Evolutionary conservation across 2,329 filamentous ascomycete species (phyloP).

Genomic region (Fusarium hainanense): DNA sequence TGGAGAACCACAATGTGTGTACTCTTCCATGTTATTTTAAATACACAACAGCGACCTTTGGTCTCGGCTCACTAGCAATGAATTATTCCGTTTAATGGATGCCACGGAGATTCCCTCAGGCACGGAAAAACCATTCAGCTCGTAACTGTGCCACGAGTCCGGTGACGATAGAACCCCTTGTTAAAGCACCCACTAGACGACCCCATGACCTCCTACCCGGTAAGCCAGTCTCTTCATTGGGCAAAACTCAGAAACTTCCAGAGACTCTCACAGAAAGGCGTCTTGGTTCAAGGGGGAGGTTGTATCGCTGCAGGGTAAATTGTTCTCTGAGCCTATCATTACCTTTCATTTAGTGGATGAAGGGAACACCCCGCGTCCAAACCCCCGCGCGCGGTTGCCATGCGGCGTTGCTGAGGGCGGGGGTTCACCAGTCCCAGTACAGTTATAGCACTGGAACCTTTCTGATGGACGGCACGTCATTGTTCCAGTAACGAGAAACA

Average conservation of each 20-base stretch:
- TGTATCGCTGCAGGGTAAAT: constrained; percentile 12
- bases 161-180: constrained; percentile 20
- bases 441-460: background rate
- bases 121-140: background rate
- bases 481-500: constrained; percentile 24
- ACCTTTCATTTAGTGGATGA: constrained; percentile 3
- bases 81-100: too few species aligned
- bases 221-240: constrained; percentile 18
- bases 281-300: constrained; percentile 13
- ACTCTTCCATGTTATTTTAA: too few species aligned
- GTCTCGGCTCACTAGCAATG: background rate
- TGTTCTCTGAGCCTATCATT: constrained; percentile 2
- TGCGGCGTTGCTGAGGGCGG: constrained; percentile 26
- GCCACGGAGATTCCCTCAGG: background rate
- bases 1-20: background rate
- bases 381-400: constrained; percentile 36
- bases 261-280: background rate
- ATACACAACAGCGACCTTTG: too few species aligned
- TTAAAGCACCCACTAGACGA: constrained; percentile 21
- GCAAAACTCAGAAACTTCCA: background rate
- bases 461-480: constrained; percentile 38
- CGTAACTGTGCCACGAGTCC: background rate
- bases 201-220: constrained; percentile 25
- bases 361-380: constrained; percentile 36
- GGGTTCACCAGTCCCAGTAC: background rate